Evolutionary conservation across 257 asterid genomes (phyloP), one percentile per base, ranked within the genome.

Genomic region (Nicotiana paniculata): DNA sequence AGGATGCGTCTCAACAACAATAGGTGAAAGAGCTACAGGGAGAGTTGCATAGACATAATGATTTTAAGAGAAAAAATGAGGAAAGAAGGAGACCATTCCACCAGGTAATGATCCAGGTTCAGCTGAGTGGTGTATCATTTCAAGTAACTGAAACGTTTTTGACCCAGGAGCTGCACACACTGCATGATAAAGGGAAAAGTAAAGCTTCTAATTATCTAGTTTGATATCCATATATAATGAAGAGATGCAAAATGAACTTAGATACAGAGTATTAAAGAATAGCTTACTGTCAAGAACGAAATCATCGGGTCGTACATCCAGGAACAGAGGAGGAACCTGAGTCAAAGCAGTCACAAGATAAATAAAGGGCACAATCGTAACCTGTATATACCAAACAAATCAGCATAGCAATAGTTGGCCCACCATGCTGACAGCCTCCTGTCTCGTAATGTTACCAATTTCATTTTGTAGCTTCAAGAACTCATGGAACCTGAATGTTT

Each of bases 121-220:
- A 26, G 90, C 87, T 83, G 90, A 81, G 85, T 84, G 90, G 90
- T 94, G 94, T 89, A 96, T 92, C 99, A 96, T 94, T 90, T 96
- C 99, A 85, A 95, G 93, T 87, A 95, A 90, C 88, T 93, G 98
- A 91, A 95, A 93, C 12, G 99, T 95, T 92, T 95, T 95, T 21
- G 99, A 93, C 58, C 99, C 99, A 16, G 99, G 99, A 82, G 99
- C 99, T 6, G 99, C 99, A 87, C 99, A 96, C 99, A 96, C 99
- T 96, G 91, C 96, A 90, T 81, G 28, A 82, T 48, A 4, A 89
- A 43, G 82, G 86, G 81, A 82, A 83, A 86, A 64, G 35, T 39
- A 82, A 78, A 83, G 55, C 69, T 61, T 72, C 35, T 58, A 84
- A 33, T 28, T 77, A 85, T 83, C 67, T 66, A 55, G 33, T 54